phyloP scores from a whole-genome alignment of 2,329 filamentous ascomycete species.

The Juglanconis juglandina region DNA sequence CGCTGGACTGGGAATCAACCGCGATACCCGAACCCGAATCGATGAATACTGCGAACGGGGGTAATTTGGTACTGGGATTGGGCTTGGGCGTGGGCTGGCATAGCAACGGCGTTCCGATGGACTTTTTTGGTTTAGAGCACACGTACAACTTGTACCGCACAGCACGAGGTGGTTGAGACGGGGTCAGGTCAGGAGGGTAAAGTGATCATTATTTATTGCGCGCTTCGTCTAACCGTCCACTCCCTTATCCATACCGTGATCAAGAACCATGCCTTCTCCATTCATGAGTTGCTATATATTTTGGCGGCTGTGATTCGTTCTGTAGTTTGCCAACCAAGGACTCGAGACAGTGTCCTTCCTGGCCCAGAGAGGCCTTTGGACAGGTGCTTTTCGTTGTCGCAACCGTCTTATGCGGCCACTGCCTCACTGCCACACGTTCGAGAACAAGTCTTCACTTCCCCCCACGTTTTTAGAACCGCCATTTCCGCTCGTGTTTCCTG shows the following conservation, averaged over 20 bases:
- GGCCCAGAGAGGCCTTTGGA: no score
- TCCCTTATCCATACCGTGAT: not conserved
- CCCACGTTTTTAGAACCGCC: conserved; percentile 46
- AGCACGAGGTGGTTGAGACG: not conserved
- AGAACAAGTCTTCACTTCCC: conserved; percentile 82
- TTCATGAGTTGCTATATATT: not conserved
- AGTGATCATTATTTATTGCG: conserved; percentile 7
- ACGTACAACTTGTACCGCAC: not conserved
- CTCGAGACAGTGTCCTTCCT: no score
- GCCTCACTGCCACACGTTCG: conserved; percentile 83
- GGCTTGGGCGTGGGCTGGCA: conserved; percentile 19
- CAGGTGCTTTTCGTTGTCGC: no score
- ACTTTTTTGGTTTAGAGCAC: not conserved
- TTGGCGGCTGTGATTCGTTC: not conserved
- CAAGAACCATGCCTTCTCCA: not conserved
- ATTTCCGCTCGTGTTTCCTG: conserved; percentile 41
- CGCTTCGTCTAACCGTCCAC: conserved; percentile 11
- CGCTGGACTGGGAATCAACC: no score
- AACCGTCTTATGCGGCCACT: not conserved
- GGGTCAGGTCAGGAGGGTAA: not conserved
- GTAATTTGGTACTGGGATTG: not conserved
- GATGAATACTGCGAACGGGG: not conserved
- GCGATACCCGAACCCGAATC: not conserved
- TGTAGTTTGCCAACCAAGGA: not conserved
- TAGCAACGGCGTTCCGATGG: conserved; percentile 32